Evolutionary conservation across 108 stramenopile species (phyloP).

Genomic region (Conticribra guillardii): DNA sequence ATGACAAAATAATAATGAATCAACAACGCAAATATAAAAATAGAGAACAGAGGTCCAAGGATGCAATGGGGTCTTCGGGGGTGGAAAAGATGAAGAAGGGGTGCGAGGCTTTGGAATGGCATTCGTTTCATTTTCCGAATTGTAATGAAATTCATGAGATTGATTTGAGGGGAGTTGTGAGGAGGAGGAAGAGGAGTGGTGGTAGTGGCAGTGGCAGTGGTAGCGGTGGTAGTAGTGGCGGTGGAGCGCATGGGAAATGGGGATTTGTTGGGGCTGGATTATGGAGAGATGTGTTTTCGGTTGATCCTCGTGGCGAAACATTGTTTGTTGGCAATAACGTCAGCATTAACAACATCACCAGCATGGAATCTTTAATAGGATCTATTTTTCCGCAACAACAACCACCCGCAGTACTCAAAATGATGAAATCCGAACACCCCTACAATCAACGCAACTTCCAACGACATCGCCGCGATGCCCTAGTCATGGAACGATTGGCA

Average conservation of each 20-base stretch:
- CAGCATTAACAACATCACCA: slow-evolving; percentile 5
- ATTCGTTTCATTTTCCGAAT: slow-evolving; percentile 61
- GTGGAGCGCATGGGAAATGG: too few relatives aligned
- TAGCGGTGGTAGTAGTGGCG: neutral
- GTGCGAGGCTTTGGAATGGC: slow-evolving; percentile 59
- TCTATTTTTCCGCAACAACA: slow-evolving; percentile 36
- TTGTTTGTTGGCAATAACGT: slow-evolving; percentile 9
- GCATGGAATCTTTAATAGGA: slow-evolving; percentile 60
- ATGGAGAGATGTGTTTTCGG: neutral
- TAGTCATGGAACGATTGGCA: slow-evolving; percentile 76
- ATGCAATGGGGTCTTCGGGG: slow-evolving; percentile 3
- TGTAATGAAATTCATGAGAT: slow-evolving; percentile 83
- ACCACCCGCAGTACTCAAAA: slow-evolving; percentile 67
- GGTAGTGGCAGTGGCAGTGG: neutral
- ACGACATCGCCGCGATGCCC: slow-evolving; percentile 84
- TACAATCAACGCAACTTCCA: slow-evolving; percentile 77
- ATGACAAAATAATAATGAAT: slow-evolving; percentile 8
- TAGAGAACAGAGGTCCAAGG: neutral
- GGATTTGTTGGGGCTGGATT: neutral
- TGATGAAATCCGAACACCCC: slow-evolving; percentile 74
- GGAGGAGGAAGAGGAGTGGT: slow-evolving; percentile 2
- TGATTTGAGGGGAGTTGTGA: slow-evolving; percentile 50
- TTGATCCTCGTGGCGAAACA: neutral
- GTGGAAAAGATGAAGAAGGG: slow-evolving; percentile 35
- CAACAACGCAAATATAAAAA: slow-evolving; percentile 8